Evolutionary conservation across 2,329 filamentous ascomycete genomes (phyloP).

Genomic region (Mycosphaerella sp.): DNA sequence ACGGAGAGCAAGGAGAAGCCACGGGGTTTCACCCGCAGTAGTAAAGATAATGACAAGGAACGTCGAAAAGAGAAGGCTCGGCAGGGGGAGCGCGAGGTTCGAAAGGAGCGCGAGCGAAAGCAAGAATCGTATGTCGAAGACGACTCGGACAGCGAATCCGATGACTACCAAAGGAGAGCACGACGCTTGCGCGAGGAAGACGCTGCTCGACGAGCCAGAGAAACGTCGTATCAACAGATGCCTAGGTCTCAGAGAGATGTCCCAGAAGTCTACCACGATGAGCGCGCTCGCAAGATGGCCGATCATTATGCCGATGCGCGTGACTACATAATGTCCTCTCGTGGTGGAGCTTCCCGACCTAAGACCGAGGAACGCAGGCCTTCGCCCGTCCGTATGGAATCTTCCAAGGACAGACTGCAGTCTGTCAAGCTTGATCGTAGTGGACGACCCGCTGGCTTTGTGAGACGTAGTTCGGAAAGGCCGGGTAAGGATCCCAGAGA

Average conservation of each 20-base stretch:
- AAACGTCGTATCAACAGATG: conserved; percentile 23
- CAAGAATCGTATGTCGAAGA: conserved; percentile 31
- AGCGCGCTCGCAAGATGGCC: conserved; percentile 26
- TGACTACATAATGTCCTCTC: conserved; percentile 28
- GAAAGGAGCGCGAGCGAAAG: conserved; percentile 36
- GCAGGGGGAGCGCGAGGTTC: conserved; percentile 37
- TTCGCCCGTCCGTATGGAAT: conserved; percentile 25
- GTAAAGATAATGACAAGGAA: conserved; percentile 35
- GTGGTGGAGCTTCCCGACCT: conserved; percentile 13
- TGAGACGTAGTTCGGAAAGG: conserved; percentile 26
- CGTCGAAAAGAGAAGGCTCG: conserved; percentile 38
- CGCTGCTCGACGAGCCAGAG: conserved; percentile 21
- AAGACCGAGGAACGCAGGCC: conserved; percentile 26
- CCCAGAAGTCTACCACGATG: conserved; percentile 23
- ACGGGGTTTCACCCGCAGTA: conserved; percentile 6
- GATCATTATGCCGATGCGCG: conserved; percentile 23
- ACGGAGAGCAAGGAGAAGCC: conserved; percentile 22
- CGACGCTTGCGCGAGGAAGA: conserved; percentile 24
- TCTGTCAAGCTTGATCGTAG: conserved; percentile 25
- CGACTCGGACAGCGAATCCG: conserved; percentile 30
- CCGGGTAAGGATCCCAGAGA: conserved; percentile 13
- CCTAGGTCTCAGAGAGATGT: conserved; percentile 24
- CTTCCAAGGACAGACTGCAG: conserved; percentile 27
- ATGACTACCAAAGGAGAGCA: conserved; percentile 21
- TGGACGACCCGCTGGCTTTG: conserved; percentile 22